phyloP scores from a whole-genome alignment of 2,329 filamentous ascomycete genomes.

The Penicillium olsonii region DNA sequence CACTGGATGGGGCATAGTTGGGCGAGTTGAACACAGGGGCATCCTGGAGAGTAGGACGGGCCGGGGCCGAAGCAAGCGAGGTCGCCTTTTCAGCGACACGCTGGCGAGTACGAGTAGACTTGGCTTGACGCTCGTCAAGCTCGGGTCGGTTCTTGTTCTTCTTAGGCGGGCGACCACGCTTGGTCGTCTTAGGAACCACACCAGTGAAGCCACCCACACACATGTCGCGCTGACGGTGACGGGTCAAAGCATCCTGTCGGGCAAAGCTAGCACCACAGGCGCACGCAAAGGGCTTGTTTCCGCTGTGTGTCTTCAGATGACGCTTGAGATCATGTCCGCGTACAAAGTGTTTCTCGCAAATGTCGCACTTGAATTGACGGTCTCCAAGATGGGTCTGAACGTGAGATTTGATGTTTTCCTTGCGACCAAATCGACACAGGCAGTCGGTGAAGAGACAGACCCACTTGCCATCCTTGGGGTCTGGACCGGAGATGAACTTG shows the following conservation, averaged over 20 bases:
- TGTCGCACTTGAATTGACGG: conserved; percentile 89
- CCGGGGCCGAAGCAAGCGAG: conserved; percentile 28
- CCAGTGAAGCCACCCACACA: conserved; percentile 94
- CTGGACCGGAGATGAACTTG: conserved; percentile 71
- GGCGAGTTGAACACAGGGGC: conserved; percentile 42
- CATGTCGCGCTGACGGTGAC: conserved; percentile 93
- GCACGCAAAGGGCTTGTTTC: conserved; percentile 92
- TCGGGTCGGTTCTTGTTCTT: conserved; percentile 65
- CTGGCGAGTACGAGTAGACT: conserved; percentile 56
- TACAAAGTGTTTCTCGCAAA: conserved; percentile 94
- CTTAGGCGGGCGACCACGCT: conserved; percentile 63
- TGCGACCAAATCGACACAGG: conserved; percentile 88
- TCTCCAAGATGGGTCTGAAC: conserved; percentile 98
- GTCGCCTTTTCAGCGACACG: conserved; percentile 38
- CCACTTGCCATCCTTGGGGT: conserved; percentile 75
- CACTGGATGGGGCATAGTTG: conserved; percentile 46
- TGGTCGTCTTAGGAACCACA: conserved; percentile 65
- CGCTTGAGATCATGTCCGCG: conserved; percentile 96
- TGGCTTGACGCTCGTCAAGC: conserved; percentile 58
- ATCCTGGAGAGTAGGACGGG: conserved; percentile 28
- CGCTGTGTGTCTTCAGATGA: conserved; percentile 95
- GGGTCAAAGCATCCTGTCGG: conserved; percentile 89
- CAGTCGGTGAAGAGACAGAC: conserved; percentile 76
- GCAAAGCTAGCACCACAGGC: conserved; percentile 94
- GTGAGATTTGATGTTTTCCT: conserved; percentile 98